Evolutionary conservation across 805 yeast genomes (phyloP), one percentile per base, ranked within the genome.

Genomic region (Candida peoriensis): DNA sequence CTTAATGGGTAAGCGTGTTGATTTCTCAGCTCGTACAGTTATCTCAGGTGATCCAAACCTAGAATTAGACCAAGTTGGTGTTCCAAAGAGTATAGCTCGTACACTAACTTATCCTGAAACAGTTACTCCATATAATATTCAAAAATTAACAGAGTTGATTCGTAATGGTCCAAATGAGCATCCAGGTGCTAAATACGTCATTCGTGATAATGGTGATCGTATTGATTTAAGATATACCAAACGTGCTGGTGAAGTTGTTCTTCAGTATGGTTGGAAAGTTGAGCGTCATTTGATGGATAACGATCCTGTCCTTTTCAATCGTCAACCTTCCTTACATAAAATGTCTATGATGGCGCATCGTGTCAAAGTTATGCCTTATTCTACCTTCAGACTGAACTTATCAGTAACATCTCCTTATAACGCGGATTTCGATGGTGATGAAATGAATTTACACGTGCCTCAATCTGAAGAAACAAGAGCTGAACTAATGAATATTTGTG

Each of bases 331-430:
- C 30, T 72, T 93, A 61, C 99, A 93, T 68, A 93, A 94, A 63
- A 93, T 93, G 97, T 90, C 97, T 36, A 93, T 93, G 98, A 93
- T 93, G 97, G 95, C 96, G 13, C 99, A 93, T 60, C 76, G 96
- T 64, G 98, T 93, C 24, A 88, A 85, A 58, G 98, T 93, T 30
- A 88, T 93, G 96, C 99, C 99, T 10, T 93, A 88, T 58, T 89
- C 97, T 6, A 93, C 99, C 0, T 93, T 93, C 72, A 77, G 99
- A 67, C 72, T 93, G 67, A 93, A 93, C 57, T 70, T 93, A 58
- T 93, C 97, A 18, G 98, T 93, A 30, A 93, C 98, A 0, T 87
- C 97, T 14, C 99, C 99, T n/a, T 93, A 93, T 64, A 93, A 93
- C 66, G 99, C 99, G 30, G 99, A 93, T 81, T 93, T 93, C 70